A percentile compares a stretch with the other conserved stretches of the same genome.
Conservation (phyloP, 2,329 filamentous ascomycete species). For the Sordariomycetes sp. region DNA sequence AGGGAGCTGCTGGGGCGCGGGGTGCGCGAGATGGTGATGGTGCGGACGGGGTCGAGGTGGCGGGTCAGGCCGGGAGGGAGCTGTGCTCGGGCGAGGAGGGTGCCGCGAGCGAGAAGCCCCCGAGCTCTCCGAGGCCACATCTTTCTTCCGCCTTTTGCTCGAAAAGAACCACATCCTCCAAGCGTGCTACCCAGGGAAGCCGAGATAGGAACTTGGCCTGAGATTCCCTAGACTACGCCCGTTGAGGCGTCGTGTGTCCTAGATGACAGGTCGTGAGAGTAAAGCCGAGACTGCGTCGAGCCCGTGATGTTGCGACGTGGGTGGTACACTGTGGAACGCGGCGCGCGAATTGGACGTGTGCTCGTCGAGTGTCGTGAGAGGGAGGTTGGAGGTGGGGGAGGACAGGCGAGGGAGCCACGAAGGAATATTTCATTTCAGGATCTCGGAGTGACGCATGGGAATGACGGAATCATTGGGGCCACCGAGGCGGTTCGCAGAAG, state of each 20-base stretch:
- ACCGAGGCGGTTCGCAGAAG: not conserved
- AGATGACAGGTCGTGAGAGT: not conserved
- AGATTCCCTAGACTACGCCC: not conserved
- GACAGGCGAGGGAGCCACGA: not conserved
- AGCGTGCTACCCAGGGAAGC: not conserved
- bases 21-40: constrained; percentile 4
- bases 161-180: not conserved
- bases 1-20: not conserved
- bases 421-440: too few relatives aligned
- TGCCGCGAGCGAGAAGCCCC: constrained; percentile 5
- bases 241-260: not conserved
- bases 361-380: not conserved
- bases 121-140: constrained; percentile 11
- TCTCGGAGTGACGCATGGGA: not conserved
- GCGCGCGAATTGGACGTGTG: not conserved
- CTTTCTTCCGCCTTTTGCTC: constrained; percentile 11
- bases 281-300: not conserved
- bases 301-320: not conserved
- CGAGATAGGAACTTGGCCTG: not conserved
- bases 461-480: not conserved
- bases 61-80: constrained; percentile 1
- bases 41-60: constrained; percentile 1
- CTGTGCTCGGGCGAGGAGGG: constrained; percentile 1
- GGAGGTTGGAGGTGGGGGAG: not conserved
- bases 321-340: not conserved